A percentile compares a stretch with the other conserved stretches of the same genome.
Conservation (phyloP, 257 asterid genomes). For the Leonotis leonurus region DNA sequence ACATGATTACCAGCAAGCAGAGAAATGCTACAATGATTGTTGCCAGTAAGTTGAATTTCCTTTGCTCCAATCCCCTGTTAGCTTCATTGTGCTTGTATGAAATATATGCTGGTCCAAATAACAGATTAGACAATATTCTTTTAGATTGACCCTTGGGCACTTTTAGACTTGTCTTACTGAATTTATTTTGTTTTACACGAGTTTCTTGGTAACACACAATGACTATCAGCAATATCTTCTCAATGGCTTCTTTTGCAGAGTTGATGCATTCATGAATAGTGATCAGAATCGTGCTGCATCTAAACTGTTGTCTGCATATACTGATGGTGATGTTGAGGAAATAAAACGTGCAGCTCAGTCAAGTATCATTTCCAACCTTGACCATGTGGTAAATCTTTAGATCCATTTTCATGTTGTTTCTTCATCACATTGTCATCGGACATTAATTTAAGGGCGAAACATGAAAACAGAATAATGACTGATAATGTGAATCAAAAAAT, state of each 20-base stretch:
- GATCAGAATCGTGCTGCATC: conserved; percentile 90
- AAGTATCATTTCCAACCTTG: conserved; percentile 71
- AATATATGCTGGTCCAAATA: not conserved
- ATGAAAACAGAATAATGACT: not conserved
- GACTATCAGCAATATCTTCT: not conserved
- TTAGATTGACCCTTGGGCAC: not conserved
- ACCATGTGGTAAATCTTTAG: conserved; percentile 50
- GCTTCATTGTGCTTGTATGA: not conserved
- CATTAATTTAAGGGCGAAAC: not conserved
- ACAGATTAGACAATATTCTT: not conserved
- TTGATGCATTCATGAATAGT: conserved; percentile 72
- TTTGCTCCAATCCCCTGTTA: not conserved
- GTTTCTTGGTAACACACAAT: not conserved
- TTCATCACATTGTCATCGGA: not conserved
- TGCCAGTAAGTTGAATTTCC: conserved; percentile 68
- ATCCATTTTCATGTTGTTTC: conserved; percentile 2
- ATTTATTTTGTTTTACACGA: not conserved
- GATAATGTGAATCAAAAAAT: not conserved
- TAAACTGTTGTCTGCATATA: conserved; percentile 73
- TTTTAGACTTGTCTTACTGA: not conserved
- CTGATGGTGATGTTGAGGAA: conserved; percentile 84
- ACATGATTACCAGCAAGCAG: conserved; percentile 87
- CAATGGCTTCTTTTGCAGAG: conserved; percentile 43
- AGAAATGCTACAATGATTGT: conserved; percentile 93
- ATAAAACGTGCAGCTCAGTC: conserved; percentile 86